Percentiles rank a stretch among this genome's conserved stretches.
These are phyloP conservation scores for Naganishia antarctica DNA, from an alignment of 768 basidiomycete species.

Conservation along the genomic window DNA sequence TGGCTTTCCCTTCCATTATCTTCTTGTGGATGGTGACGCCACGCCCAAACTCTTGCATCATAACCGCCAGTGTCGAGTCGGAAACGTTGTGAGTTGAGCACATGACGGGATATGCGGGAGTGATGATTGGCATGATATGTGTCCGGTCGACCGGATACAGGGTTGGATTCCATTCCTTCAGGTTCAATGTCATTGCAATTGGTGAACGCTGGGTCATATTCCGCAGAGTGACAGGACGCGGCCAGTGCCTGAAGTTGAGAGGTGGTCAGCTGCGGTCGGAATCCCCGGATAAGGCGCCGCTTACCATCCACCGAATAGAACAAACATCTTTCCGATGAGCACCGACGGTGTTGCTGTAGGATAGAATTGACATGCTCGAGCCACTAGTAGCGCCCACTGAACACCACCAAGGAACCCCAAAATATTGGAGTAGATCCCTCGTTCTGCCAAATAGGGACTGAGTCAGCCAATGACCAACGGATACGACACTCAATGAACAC, in stretches of 20 bases:
- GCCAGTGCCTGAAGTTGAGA: slow-evolving; percentile 72
- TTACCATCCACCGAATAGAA: slow-evolving; percentile 95
- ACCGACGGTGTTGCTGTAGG: slow-evolving; percentile 90
- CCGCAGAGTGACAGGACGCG: slow-evolving; percentile 92
- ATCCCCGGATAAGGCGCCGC: slow-evolving; percentile 38
- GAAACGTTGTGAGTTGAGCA: slow-evolving; percentile 98
- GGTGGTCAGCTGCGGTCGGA: not conserved
- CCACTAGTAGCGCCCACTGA: slow-evolving; percentile 98
- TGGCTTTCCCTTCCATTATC: slow-evolving; percentile 51
- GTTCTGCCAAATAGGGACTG: too few relatives aligned
- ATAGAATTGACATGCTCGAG: slow-evolving; percentile 96
- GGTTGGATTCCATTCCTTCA: slow-evolving; percentile 90
- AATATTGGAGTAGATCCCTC: slow-evolving; percentile 97
- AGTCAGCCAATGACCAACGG: too few relatives aligned
- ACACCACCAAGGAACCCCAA: slow-evolving; percentile 97
- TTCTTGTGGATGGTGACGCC: slow-evolving; percentile 87
- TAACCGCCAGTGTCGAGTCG: slow-evolving; percentile 87
- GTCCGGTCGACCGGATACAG: slow-evolving; percentile 77
- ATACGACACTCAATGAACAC: too few relatives aligned
- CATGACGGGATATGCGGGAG: slow-evolving; percentile 98
- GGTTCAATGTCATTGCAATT: slow-evolving; percentile 23
- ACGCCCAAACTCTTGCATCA: slow-evolving; percentile 91
- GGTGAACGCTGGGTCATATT: slow-evolving; percentile 71
- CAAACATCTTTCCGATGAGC: slow-evolving; percentile 95
- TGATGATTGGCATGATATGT: slow-evolving; percentile 99